phyloP scores from a whole-genome alignment of 371 early-diverging fungal species.

The Mucor plumbeus region DNA sequence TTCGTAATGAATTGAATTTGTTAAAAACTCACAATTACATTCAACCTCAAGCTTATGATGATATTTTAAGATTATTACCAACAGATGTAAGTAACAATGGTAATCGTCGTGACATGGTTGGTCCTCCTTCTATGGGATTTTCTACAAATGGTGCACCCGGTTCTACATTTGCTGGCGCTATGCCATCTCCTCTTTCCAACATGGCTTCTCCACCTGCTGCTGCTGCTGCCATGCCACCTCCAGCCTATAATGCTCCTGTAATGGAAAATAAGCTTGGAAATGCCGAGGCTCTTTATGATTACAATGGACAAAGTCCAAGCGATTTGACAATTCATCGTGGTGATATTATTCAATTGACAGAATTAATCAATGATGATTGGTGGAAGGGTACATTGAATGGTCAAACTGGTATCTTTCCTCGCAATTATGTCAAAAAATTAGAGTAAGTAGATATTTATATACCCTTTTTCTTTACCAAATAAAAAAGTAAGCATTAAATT shows the following conservation, averaged over 20 bases:
- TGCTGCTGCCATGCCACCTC: constrained; percentile 6
- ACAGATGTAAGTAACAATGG: constrained; percentile 12
- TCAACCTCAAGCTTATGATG: constrained; percentile 40
- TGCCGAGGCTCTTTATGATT: constrained; percentile 55
- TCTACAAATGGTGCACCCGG: background rate
- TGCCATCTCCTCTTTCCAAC: constrained; percentile 13
- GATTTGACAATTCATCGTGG: constrained; percentile 41
- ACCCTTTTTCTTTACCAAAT: too few relatives aligned
- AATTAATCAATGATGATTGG: constrained; percentile 55
- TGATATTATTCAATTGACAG: constrained; percentile 33
- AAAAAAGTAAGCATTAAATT: constrained; percentile 7
- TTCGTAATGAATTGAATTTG: constrained; percentile 49
- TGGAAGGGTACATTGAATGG: constrained; percentile 73
- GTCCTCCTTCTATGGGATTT: background rate
- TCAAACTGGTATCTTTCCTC: constrained; percentile 79
- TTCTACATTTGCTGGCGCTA: constrained; percentile 12
- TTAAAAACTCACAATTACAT: constrained; percentile 45
- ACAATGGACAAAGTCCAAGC: constrained; percentile 43
- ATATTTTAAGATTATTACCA: constrained; percentile 44
- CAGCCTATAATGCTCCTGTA: constrained; percentile 19
- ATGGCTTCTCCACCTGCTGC: constrained; percentile 12
- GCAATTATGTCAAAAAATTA: constrained; percentile 69
- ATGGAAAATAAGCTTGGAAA: constrained; percentile 18
- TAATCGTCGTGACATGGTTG: constrained; percentile 12
- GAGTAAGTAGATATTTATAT: constrained; percentile 13